Conservation (phyloP, 345 rosid species). For the Populus euphratica region DNA sequence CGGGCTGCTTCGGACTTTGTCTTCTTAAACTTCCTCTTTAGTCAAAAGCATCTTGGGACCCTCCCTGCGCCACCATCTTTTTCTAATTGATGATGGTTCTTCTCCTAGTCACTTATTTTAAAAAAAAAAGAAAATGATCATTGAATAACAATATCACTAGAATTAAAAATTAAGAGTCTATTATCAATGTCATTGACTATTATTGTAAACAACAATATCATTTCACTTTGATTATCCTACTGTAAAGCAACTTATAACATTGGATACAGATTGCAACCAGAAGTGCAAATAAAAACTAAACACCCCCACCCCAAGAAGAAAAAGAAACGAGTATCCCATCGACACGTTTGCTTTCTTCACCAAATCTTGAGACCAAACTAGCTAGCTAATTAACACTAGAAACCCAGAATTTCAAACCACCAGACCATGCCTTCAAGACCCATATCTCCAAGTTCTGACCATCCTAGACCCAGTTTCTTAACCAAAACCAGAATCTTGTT, state of each 20-base stretch:
- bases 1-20: neutral
- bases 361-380: constrained; percentile 16
- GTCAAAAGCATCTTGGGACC: constrained; percentile 53
- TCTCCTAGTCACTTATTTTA: constrained; percentile 12
- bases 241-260: constrained; percentile 43
- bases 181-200: neutral
- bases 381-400: neutral
- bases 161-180: neutral
- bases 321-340: neutral
- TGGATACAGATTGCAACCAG: constrained; percentile 31
- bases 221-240: constrained; percentile 32
- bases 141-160: no score
- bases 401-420: constrained; percentile 18
- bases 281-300: neutral
- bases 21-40: constrained; percentile 17
- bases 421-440: constrained; percentile 74
- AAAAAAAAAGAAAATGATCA: neutral
- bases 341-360: constrained; percentile 3
- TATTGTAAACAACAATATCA: constrained; percentile 26
- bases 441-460: constrained; percentile 39
- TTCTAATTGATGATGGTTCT: constrained; percentile 1
- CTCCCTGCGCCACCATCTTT: constrained; percentile 16
- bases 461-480: constrained; percentile 36
- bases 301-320: neutral
- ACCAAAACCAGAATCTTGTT: constrained; percentile 57